These are phyloP conservation scores for Ophiostoma pallidulum DNA, from an alignment of 2,329 filamentous ascomycete species.

Conservation along the genomic window DNA sequence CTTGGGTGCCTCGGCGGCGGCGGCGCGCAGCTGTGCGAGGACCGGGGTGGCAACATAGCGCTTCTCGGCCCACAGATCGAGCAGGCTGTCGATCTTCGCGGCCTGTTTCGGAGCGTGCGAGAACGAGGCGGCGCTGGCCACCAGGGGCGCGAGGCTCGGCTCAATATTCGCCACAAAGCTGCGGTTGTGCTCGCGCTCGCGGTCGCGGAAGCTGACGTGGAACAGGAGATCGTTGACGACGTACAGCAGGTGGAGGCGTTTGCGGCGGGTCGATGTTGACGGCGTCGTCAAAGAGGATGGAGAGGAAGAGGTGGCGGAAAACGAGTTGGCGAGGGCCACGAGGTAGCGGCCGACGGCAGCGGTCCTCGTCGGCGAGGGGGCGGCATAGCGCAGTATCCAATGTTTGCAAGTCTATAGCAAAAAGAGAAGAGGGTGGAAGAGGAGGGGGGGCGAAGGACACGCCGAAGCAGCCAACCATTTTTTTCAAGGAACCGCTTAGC, in stretches of 20 bases:
- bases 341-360: constrained; percentile 67
- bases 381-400: constrained; percentile 69
- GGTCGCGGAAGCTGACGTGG: constrained; percentile 48
- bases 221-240: constrained; percentile 70
- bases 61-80: constrained; percentile 62
- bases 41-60: constrained; percentile 47
- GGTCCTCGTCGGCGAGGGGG: constrained; percentile 56
- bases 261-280: constrained; percentile 43
- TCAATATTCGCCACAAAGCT: constrained; percentile 50
- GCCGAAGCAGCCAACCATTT: not conserved
- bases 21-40: constrained; percentile 49
- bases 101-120: constrained; percentile 55
- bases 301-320: constrained; percentile 22
- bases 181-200: constrained; percentile 29
- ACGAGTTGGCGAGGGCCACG: constrained; percentile 55
- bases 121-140: constrained; percentile 48
- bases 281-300: constrained; percentile 9
- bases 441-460: not conserved
- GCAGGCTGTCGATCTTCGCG: constrained; percentile 52
- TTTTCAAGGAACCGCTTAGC: not conserved
- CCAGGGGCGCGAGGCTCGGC: constrained; percentile 51
- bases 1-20: constrained; percentile 35
- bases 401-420: constrained; percentile 69
- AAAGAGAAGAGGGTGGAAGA: not conserved
- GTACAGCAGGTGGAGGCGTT: constrained; percentile 67